Conservation (phyloP, 2,329 filamentous ascomycete genomes). For the Trichoderma sp. region DNA sequence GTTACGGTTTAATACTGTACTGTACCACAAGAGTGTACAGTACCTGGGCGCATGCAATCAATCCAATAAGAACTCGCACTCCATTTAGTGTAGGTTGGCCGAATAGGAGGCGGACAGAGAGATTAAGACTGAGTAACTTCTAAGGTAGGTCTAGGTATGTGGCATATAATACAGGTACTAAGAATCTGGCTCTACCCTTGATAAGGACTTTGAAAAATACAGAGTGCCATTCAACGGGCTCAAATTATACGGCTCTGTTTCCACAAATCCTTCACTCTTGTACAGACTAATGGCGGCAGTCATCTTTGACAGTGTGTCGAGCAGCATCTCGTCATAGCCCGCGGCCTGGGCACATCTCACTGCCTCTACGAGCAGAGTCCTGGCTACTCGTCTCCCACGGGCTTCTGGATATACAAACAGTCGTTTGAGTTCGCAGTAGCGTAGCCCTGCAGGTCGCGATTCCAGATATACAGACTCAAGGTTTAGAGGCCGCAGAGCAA, state of each 20-base stretch:
- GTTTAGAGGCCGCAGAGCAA: conserved; percentile 27
- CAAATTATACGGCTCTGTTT: conserved; percentile 24
- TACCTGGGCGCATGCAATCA: not conserved
- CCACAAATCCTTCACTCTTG: conserved; percentile 26
- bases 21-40: not conserved
- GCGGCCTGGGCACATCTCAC: conserved; percentile 17
- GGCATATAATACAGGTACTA: not conserved
- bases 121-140: not conserved
- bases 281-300: conserved; percentile 27
- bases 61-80: not conserved
- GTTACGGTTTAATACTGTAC: not conserved
- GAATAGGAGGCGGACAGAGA: not conserved
- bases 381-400: conserved; percentile 26
- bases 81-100: no score
- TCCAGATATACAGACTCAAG: conserved; percentile 20
- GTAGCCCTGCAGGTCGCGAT: not conserved
- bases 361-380: conserved; percentile 23
- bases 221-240: conserved; percentile 25
- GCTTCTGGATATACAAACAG: conserved; percentile 30
- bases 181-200: not conserved
- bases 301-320: conserved; percentile 29
- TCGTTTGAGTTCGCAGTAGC: conserved; percentile 29
- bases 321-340: conserved; percentile 27
- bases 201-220: conserved; percentile 22
- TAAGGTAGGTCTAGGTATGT: not conserved